A percentile compares a stretch with the other conserved stretches of the same genome.
These are phyloP conservation scores for Myxozyma kluyveri DNA, from an alignment of 805 yeast species.

Conservation along the genomic window DNA sequence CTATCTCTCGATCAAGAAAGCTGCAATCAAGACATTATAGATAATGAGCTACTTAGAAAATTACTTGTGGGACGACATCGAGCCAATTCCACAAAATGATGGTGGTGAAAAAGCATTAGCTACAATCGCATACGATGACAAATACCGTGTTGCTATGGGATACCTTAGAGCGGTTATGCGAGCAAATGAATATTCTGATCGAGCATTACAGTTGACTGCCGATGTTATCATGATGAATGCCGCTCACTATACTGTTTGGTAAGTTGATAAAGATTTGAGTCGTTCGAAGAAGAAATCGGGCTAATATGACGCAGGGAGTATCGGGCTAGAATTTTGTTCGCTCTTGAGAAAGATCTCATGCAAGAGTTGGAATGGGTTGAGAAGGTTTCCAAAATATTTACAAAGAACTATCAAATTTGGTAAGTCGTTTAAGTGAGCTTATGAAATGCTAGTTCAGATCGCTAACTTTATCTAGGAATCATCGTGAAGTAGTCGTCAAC, in stretches of 20 bases:
- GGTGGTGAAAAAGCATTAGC: constrained; percentile 38
- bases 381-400: constrained; percentile 65
- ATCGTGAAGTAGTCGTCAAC: constrained; percentile 52
- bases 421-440: too few relatives aligned
- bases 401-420: constrained; percentile 95
- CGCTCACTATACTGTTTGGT: constrained; percentile 92
- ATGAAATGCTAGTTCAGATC: too few relatives aligned
- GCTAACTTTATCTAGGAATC: constrained; percentile 57
- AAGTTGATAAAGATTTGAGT: background rate
- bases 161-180: constrained; percentile 58
- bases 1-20: too few relatives aligned
- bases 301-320: constrained; percentile 30
- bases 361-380: constrained; percentile 80
- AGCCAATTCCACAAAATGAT: constrained; percentile 36
- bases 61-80: constrained; percentile 34
- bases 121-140: constrained; percentile 59
- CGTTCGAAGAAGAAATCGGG: too few relatives aligned
- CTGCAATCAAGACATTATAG: too few relatives aligned
- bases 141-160: constrained; percentile 63
- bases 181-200: constrained; percentile 58
- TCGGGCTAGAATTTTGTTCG: constrained; percentile 36
- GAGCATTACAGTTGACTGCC: constrained; percentile 69
- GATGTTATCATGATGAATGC: constrained; percentile 66
- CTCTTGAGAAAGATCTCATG: constrained; percentile 39
- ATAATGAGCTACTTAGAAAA: constrained; percentile 2